phyloP scores from a whole-genome alignment of 2,329 filamentous ascomycete species.

The Pyrenophora graminea region DNA sequence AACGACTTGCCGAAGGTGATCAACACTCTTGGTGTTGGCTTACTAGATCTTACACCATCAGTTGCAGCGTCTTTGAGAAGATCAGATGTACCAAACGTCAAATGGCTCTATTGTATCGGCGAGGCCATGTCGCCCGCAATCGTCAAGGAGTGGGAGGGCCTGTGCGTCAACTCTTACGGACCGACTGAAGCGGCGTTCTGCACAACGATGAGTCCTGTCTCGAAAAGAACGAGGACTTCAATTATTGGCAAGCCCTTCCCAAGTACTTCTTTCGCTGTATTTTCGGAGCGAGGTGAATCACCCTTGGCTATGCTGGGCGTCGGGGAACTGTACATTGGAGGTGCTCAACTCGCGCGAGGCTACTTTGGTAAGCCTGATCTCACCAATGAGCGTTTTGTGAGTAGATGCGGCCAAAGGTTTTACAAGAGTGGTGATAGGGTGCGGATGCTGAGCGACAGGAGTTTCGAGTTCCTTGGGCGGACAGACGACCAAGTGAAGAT shows the following conservation, averaged over 20 bases:
- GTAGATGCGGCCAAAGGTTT: constrained; percentile 36
- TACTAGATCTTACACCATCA: constrained; percentile 51
- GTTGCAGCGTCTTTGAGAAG: constrained; percentile 45
- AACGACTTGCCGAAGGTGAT: constrained; percentile 45
- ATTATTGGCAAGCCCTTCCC: constrained; percentile 51
- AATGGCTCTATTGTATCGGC: constrained; percentile 52
- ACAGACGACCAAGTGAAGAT: constrained; percentile 49
- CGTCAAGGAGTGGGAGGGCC: constrained; percentile 44
- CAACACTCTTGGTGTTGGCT: constrained; percentile 40
- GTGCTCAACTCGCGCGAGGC: constrained; percentile 52
- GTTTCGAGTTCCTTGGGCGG: constrained; percentile 48
- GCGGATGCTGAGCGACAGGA: constrained; percentile 44
- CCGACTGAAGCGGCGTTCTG: constrained; percentile 52
- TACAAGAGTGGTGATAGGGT: constrained; percentile 48
- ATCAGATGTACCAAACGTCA: constrained; percentile 41
- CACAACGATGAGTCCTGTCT: constrained; percentile 48
- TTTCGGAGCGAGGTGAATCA: constrained; percentile 34
- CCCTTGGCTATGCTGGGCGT: constrained; percentile 46
- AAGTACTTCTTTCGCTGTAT: constrained; percentile 47
- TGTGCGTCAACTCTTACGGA: constrained; percentile 52
- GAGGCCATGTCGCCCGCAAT: constrained; percentile 50
- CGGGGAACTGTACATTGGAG: constrained; percentile 54
- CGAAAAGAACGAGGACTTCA: constrained; percentile 36
- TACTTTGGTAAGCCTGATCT: constrained; percentile 47
- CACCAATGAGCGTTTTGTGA: constrained; percentile 39